Percentiles rank a stretch among this genome's conserved stretches.
Evolutionary conservation across 257 asterid genomes (phyloP).

Genomic region (Ehretia macrophylla): DNA sequence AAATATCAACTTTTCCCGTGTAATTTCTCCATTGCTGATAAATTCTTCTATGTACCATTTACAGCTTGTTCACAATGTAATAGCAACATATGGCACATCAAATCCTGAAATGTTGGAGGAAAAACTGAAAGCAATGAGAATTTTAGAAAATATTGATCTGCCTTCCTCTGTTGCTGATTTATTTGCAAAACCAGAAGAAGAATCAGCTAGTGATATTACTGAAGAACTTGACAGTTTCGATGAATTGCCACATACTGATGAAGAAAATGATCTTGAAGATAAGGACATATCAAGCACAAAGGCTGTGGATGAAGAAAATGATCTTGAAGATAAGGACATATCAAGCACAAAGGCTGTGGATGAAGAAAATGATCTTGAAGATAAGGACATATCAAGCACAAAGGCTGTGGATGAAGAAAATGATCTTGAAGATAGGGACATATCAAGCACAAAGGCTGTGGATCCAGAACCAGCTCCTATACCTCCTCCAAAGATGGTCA

Average conservation of each 20-base stretch:
- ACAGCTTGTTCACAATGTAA: slow-evolving; percentile 66
- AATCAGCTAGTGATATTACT: slow-evolving; percentile 20
- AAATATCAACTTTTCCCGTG: slow-evolving; percentile 14
- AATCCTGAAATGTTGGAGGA: slow-evolving; percentile 48
- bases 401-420: slow-evolving; percentile 28
- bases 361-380: slow-evolving; percentile 21
- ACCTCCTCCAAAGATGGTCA: slow-evolving; percentile 61
- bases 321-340: slow-evolving; percentile 14
- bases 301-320: slow-evolving; percentile 27
- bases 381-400: slow-evolving; percentile 23
- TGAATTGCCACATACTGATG: slow-evolving; percentile 22
- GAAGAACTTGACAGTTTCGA: slow-evolving; percentile 23
- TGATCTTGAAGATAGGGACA: slow-evolving; percentile 16
- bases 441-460: slow-evolving; percentile 26
- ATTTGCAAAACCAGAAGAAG: slow-evolving; percentile 31
- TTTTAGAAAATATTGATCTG: slow-evolving; percentile 68
- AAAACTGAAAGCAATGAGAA: slow-evolving; percentile 63
- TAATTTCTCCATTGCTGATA: slow-evolving; percentile 19
- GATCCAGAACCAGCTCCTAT: slow-evolving; percentile 29
- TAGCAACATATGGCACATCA: slow-evolving; percentile 55
- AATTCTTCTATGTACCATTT: slow-evolving; percentile 16
- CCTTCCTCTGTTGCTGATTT: slow-evolving; percentile 45
- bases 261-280: slow-evolving; percentile 18
- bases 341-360: slow-evolving; percentile 30
- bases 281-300: slow-evolving; percentile 25